A percentile compares a stretch with the other conserved stretches of the same genome.
Conservation (phyloP, 768 basidiomycete species). For the Pleurotus cornucopiae region DNA sequence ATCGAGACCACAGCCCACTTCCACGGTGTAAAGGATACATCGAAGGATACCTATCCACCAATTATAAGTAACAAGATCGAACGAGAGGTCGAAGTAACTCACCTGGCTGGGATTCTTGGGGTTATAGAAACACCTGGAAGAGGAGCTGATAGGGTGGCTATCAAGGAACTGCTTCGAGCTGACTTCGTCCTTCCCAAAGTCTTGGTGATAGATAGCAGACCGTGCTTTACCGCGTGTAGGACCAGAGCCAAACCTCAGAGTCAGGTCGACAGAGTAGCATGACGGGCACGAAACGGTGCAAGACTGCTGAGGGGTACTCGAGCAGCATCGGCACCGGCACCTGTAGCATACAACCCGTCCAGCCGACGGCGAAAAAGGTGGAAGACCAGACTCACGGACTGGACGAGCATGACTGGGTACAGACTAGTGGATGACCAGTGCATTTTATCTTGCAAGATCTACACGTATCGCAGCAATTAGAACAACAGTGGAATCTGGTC, state of each 20-base stretch:
- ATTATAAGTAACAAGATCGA: not conserved
- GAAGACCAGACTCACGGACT: not conserved
- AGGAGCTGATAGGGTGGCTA: constrained; percentile 10
- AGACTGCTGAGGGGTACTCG: not conserved
- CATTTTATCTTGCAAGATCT: constrained; percentile 11
- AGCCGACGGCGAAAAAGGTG: too few relatives aligned
- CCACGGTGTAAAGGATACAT: constrained; percentile 14
- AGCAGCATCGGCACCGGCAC: constrained; percentile 16
- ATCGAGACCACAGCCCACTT: constrained; percentile 15
- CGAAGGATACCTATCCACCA: constrained; percentile 4
- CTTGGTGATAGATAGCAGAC: constrained; percentile 11
- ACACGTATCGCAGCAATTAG: constrained; percentile 12
- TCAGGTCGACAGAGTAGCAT: constrained; percentile 13
- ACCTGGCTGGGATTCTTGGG: constrained; percentile 11
- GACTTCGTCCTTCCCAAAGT: constrained; percentile 11
- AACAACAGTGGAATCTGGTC: constrained; percentile 13
- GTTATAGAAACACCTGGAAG: constrained; percentile 15
- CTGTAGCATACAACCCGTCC: not conserved
- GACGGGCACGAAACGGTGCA: constrained; percentile 14
- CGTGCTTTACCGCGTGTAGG: not conserved
- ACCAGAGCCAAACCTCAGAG: constrained; percentile 4
- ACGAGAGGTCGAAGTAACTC: not conserved
- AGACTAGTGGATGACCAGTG: not conserved
- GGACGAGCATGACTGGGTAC: constrained; percentile 9
- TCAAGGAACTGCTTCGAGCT: constrained; percentile 8